Percentiles rank a stretch among this genome's conserved stretches.
These are phyloP conservation scores for Sclerotinia minor DNA, from an alignment of 2,329 filamentous ascomycete species.

Conservation along the genomic window DNA sequence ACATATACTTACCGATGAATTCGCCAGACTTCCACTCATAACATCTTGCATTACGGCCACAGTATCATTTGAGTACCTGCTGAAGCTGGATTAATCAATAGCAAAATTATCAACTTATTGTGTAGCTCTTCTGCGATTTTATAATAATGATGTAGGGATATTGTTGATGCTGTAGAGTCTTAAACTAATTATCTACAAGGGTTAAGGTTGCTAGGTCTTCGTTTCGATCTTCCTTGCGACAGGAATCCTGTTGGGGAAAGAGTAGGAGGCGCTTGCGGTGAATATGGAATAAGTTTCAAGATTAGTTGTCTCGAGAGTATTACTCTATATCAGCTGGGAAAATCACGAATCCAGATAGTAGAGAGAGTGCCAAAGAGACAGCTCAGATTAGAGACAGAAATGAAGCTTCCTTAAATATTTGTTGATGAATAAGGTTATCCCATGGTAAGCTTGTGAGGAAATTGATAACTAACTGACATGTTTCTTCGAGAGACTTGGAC, in stretches of 20 bases:
- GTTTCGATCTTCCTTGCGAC: rapidly evolving
- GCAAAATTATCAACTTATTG: not conserved
- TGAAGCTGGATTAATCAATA: not conserved
- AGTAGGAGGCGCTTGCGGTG: not conserved
- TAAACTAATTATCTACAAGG: not conserved
- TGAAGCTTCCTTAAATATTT: slow-evolving; percentile 16
- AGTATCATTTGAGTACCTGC: not conserved
- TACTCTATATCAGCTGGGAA: slow-evolving; percentile 56
- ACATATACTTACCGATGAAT: not conserved
- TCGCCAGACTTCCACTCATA: not conserved
- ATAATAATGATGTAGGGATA: not conserved
- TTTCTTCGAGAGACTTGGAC: slow-evolving; percentile 41
- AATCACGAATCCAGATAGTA: slow-evolving; percentile 46
- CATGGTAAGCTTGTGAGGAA: slow-evolving; percentile 46
- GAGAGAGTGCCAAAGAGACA: slow-evolving; percentile 49
- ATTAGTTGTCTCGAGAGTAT: slow-evolving; percentile 51
- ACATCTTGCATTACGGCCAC: not conserved
- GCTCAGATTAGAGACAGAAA: slow-evolving; percentile 45
- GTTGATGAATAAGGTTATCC: slow-evolving; percentile 13
- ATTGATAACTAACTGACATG: slow-evolving; percentile 50
- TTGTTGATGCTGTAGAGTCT: not conserved
- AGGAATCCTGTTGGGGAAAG: not conserved
- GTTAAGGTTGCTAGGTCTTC: not conserved
- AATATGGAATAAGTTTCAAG: no score
- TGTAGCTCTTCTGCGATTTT: not conserved